A percentile compares a stretch with the other conserved stretches of the same genome.
Conservation (phyloP, 2,329 filamentous ascomycete genomes). For the Ceratocystis cacaofunesta region DNA sequence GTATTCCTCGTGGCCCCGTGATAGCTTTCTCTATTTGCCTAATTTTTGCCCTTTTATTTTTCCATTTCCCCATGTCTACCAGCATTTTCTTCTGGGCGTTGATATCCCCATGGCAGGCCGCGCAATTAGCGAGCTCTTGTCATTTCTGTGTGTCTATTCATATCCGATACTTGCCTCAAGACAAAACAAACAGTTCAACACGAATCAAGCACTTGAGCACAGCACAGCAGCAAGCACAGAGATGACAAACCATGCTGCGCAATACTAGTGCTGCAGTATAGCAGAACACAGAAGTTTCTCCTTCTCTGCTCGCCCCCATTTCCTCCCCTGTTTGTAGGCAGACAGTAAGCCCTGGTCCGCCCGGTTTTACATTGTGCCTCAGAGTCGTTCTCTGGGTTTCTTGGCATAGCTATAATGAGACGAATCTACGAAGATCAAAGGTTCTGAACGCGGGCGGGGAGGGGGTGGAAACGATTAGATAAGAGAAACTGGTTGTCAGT, state of each 20-base stretch:
- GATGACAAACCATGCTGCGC: no score
- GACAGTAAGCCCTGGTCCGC: neutral
- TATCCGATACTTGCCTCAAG: conserved; percentile 1
- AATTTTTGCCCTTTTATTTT: neutral
- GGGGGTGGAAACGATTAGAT: no score
- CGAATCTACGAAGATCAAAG: neutral
- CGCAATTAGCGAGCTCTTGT: neutral
- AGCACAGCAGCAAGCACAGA: neutral
- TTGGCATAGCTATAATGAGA: neutral
- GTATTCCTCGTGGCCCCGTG: neutral
- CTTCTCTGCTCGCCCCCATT: neutral
- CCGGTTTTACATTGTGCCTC: neutral
- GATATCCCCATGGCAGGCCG: neutral
- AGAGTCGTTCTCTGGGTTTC: neutral
- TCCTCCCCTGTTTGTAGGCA: neutral
- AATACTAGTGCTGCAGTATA: neutral
- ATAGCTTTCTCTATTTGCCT: neutral
- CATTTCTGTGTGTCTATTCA: neutral
- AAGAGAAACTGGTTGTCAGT: neutral
- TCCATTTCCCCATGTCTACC: neutral
- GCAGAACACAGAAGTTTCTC: neutral
- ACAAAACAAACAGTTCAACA: neutral
- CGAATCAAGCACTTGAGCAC: neutral
- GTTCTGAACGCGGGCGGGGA: neutral
- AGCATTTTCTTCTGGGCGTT: neutral